A percentile compares a stretch with the other conserved stretches of the same genome.
phyloP scores from a whole-genome alignment of 78 protist genomes.

The Dictyostelium brefeldianum region DNA sequence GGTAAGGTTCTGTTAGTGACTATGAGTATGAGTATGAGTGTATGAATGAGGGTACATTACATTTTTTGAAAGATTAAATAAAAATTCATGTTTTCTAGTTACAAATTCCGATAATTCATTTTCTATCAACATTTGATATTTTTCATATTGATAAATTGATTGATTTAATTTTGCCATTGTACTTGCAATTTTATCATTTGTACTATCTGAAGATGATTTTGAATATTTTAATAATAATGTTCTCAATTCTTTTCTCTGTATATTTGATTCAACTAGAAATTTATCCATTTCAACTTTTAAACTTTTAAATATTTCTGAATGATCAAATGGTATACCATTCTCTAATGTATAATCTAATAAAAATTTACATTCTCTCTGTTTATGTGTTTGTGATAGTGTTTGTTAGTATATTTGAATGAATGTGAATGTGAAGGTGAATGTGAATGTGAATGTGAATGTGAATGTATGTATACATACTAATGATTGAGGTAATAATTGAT shows the following conservation, averaged over 20 bases:
- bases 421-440: too few species aligned
- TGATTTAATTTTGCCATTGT: conserved; percentile 63
- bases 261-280: conserved; percentile 50
- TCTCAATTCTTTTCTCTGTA: conserved; percentile 51
- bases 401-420: too few species aligned
- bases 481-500: conserved; percentile 39
- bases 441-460: too few species aligned
- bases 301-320: conserved; percentile 68
- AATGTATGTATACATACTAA: conserved; percentile 5
- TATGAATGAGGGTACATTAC: neutral
- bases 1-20: too few species aligned
- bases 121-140: conserved; percentile 47
- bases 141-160: conserved; percentile 39
- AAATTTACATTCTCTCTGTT: conserved; percentile 49
- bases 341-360: conserved; percentile 54
- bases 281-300: conserved; percentile 66
- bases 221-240: conserved; percentile 23
- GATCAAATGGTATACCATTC: conserved; percentile 54
- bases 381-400: neutral
- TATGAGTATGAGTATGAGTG: neutral
- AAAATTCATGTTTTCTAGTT: conserved; percentile 51
- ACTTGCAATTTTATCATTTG: conserved; percentile 39
- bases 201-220: conserved; percentile 65
- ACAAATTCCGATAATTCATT: conserved; percentile 47
- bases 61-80: conserved; percentile 44